Conservation (phyloP, 225 moss, liverwort and hornwort species). For the Polytrichum formosum region DNA sequence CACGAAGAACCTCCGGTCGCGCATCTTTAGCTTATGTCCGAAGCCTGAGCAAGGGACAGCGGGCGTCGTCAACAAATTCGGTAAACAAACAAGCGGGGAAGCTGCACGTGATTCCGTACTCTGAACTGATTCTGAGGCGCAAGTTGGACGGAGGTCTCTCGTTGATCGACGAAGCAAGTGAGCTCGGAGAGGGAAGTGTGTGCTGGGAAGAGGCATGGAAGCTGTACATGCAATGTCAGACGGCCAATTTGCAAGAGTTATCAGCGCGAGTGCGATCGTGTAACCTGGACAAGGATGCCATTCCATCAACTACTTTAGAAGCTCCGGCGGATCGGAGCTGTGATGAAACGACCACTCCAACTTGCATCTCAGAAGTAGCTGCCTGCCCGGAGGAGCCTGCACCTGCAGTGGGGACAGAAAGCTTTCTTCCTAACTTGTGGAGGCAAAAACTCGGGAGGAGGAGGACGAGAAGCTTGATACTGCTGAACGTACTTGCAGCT, state of each 20-base stretch:
- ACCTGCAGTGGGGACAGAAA: slow-evolving; percentile 3
- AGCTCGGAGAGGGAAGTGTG: slow-evolving; percentile 8
- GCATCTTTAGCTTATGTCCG: slow-evolving; percentile 45
- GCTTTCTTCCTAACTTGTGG: slow-evolving; percentile 30
- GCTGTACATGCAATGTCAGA: slow-evolving; percentile 38
- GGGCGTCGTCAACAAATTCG: background rate
- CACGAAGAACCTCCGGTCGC: slow-evolving; percentile 10
- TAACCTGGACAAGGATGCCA: slow-evolving; percentile 1
- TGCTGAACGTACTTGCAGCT: slow-evolving; percentile 73
- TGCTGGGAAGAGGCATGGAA: slow-evolving; percentile 55
- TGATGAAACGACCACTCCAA: no score
- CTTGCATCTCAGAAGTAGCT: no score
- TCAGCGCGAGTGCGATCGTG: slow-evolving; percentile 42
- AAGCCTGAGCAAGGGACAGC: slow-evolving; percentile 31
- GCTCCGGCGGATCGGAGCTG: no score
- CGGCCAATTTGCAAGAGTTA: slow-evolving; percentile 33
- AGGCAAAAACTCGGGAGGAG: slow-evolving; percentile 37
- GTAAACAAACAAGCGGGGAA: slow-evolving; percentile 11
- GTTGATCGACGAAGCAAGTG: slow-evolving; percentile 22
- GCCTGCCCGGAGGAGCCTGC: background rate
- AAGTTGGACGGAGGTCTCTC: slow-evolving; percentile 37
- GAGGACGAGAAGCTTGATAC: slow-evolving; percentile 51
- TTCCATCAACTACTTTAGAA: background rate
- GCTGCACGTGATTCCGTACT: slow-evolving; percentile 44
- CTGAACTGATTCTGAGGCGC: slow-evolving; percentile 38